Evolutionary conservation across 805 yeast genomes (phyloP).

Genomic region (Sugiyamaella valdiviana): DNA sequence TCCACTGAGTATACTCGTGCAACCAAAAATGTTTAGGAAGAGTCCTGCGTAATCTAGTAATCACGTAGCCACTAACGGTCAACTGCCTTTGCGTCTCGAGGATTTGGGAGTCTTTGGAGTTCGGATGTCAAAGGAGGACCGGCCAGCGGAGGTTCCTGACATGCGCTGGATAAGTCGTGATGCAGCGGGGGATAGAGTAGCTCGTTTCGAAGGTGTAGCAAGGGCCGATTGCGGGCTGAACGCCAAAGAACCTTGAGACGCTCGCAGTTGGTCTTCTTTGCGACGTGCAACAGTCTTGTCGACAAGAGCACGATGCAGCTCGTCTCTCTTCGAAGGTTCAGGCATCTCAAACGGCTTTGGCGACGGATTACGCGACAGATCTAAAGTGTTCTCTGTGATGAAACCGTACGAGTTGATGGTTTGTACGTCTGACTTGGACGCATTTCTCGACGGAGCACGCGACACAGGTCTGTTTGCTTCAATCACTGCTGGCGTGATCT

Average conservation of each 20-base stretch:
- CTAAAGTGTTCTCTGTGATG: conserved; percentile 12
- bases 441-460: background rate
- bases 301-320: conserved; percentile 3
- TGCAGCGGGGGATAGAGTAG: conserved; percentile 16
- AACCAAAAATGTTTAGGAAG: too few relatives aligned
- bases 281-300: background rate
- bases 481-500: background rate
- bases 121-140: background rate
- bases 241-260: background rate
- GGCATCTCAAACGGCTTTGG: conserved; percentile 10
- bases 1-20: too few relatives aligned
- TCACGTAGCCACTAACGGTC: background rate
- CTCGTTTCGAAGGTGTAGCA: background rate
- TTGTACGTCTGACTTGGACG: conserved; percentile 6
- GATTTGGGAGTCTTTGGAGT: background rate
- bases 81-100: background rate
- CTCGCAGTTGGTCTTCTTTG: background rate
- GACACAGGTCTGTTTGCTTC: background rate
- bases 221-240: background rate
- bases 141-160: background rate
- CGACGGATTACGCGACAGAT: background rate
- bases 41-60: too few relatives aligned
- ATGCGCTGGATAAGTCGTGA: conserved; percentile 3
- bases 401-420: conserved; percentile 13
- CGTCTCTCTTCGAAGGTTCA: conserved; percentile 10